phyloP scores from a whole-genome alignment of 148 eudicot species.

The Rhododendron vialii region DNA sequence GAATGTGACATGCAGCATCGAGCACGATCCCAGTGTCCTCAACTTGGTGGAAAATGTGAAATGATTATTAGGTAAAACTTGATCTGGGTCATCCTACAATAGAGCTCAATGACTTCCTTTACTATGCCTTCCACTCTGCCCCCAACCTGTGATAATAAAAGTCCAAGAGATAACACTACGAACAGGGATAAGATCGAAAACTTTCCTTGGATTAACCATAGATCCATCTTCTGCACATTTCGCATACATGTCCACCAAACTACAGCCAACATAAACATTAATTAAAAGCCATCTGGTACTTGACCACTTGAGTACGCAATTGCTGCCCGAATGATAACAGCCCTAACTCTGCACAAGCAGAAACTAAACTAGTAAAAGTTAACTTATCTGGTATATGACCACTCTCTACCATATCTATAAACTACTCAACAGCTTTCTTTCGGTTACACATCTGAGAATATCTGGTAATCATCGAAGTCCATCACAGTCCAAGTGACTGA shows the following conservation, averaged over 20 bases:
- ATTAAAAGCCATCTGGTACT: slow-evolving; percentile 34
- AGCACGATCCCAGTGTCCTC: no score
- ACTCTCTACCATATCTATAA: slow-evolving; percentile 44
- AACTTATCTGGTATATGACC: slow-evolving; percentile 9
- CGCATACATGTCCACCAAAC: slow-evolving; percentile 60
- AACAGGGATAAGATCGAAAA: not conserved
- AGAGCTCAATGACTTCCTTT: slow-evolving; percentile 45
- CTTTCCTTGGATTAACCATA: slow-evolving; percentile 8
- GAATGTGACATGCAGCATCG: no score
- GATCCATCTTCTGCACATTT: slow-evolving; percentile 37
- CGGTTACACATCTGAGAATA: slow-evolving; percentile 37
- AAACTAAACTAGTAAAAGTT: slow-evolving; percentile 1
- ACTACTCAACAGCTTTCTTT: slow-evolving; percentile 32
- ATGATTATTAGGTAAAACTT: slow-evolving; percentile 45
- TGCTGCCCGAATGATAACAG: slow-evolving; percentile 37
- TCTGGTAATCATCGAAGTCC: slow-evolving; percentile 47
- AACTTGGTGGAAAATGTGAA: slow-evolving; percentile 16
- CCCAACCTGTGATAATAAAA: slow-evolving; percentile 49
- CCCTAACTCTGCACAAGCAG: slow-evolving; percentile 46
- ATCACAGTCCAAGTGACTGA: slow-evolving; percentile 40
- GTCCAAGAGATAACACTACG: slow-evolving; percentile 69
- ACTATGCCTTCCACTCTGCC: slow-evolving; percentile 35
- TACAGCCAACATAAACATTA: slow-evolving; percentile 49
- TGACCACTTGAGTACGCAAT: slow-evolving; percentile 40
- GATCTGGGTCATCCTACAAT: slow-evolving; percentile 38